Evolutionary conservation across 345 rosid species (phyloP), one percentile per base, ranked within the genome.

Genomic region (Dovyalis caffra): DNA sequence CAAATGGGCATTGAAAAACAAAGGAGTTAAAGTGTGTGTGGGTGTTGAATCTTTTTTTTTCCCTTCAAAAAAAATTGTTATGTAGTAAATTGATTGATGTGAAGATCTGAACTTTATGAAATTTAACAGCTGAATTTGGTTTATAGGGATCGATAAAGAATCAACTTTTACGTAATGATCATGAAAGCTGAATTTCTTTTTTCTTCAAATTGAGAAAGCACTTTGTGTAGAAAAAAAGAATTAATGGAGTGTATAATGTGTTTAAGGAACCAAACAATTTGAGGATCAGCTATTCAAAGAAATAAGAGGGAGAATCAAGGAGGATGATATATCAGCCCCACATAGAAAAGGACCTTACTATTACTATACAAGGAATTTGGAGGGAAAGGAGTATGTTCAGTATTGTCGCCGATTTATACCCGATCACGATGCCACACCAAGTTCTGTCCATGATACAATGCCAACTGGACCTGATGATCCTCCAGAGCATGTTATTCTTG

Each of bases 371-470:
- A 90, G 89, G 78, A 88, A 82, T 62, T 86, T 92, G 81, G 82
- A 91, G 70, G 99, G 99, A 15, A 95, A 91, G 78, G 99, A 95
- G 83, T 95, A 95, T 84, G 88, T 47, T 76, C 97, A 89, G 74
- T 82, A 87, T 21, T 95, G 98, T 75, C 83, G 99, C 69, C 87
- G 93, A 40, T 70, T 34, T 4, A 45, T 94, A 64, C 34, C 80
- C 28, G 79, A 81, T 62, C 63, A n/a, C 23, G 83, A 83, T 16
- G 14, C 15, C n/a, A 63, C 77, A 68, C 86, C 86, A 33, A 81
- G 77, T 23, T 87, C 98, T 75, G 98, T 91, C 20, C 56, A 90
- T 73, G 98, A 95, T 71, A 76, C 82, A 6, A 95, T 92, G 95
- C 86, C 76, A 0, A 89, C 80, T 49, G 97, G 91, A 72, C 88